Conservation (phyloP, 441 rosid species). For the Raphanus hybrid region DNA sequence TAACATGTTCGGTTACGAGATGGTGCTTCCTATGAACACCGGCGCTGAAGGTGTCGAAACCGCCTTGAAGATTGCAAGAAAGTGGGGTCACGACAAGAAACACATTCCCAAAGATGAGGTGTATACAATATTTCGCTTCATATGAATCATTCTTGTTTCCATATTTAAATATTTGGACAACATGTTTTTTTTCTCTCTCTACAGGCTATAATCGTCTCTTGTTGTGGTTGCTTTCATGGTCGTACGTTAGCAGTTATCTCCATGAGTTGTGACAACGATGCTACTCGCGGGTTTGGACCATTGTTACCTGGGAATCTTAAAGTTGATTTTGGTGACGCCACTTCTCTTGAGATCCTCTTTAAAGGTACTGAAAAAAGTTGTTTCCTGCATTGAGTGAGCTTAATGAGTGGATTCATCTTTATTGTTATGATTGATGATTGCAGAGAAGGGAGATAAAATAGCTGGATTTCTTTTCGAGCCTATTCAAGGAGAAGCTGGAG, state of each 20-base stretch:
- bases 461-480: constrained; percentile 98
- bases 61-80: constrained; percentile 91
- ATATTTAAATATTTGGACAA: no score
- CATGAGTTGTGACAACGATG: constrained; percentile 99
- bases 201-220: constrained; percentile 91
- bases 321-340: constrained; percentile 89
- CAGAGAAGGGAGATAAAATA: constrained; percentile 78
- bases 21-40: constrained; percentile 98
- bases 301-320: constrained; percentile 85
- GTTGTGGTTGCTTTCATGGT: constrained; percentile 98
- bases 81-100: constrained; percentile 94
- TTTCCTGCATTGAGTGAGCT: background rate
- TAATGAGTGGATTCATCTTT: no score
- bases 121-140: background rate
- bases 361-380: constrained; percentile 53
- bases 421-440: constrained; percentile 24
- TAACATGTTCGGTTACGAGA: constrained; percentile 84
- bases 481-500: constrained; percentile 99
- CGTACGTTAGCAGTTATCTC: constrained; percentile 94
- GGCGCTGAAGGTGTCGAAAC: constrained; percentile 99
- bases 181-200: constrained; percentile 2
- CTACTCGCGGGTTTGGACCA: constrained; percentile 94
- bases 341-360: constrained; percentile 72
- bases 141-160: background rate
- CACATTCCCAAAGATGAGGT: constrained; percentile 82